A percentile compares a stretch with the other conserved stretches of the same genome.
Evolutionary conservation across 1,284 basidiomycete species (phyloP).

Genomic region (Ganoderma sinense): DNA sequence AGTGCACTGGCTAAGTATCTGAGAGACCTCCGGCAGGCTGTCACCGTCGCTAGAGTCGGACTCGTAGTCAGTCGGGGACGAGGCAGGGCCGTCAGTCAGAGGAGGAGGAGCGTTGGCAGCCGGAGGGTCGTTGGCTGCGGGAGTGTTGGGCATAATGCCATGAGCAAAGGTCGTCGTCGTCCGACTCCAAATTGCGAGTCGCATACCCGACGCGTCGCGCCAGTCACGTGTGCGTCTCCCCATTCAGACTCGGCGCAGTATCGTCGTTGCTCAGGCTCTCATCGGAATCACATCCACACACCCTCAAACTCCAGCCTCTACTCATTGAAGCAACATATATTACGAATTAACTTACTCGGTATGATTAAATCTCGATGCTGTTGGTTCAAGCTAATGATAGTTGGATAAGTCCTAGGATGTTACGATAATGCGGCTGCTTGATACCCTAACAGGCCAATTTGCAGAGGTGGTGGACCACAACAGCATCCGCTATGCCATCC

Average conservation of each 20-base stretch:
- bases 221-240: conserved; percentile 10
- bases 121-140: not conserved
- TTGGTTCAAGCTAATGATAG: not conserved
- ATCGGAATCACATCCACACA: not conserved
- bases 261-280: no score
- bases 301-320: no score
- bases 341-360: not conserved
- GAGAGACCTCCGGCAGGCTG: conserved; percentile 16
- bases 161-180: not conserved
- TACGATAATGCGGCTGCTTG: not conserved
- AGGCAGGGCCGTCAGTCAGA: not conserved
- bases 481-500: not conserved
- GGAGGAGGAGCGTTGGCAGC: not conserved
- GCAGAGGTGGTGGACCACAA: not conserved
- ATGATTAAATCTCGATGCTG: not conserved
- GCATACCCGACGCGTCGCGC: conserved; percentile 12
- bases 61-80: not conserved
- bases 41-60: conserved; percentile 8
- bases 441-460: not conserved
- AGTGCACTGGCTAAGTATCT: conserved; percentile 11
- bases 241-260: no score
- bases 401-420: no score
- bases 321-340: no score
- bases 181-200: not conserved
- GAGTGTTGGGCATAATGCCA: not conserved